Evolutionary conservation across 2,329 filamentous ascomycete species (phyloP).

Genomic region (Sarocladium kiliense): DNA sequence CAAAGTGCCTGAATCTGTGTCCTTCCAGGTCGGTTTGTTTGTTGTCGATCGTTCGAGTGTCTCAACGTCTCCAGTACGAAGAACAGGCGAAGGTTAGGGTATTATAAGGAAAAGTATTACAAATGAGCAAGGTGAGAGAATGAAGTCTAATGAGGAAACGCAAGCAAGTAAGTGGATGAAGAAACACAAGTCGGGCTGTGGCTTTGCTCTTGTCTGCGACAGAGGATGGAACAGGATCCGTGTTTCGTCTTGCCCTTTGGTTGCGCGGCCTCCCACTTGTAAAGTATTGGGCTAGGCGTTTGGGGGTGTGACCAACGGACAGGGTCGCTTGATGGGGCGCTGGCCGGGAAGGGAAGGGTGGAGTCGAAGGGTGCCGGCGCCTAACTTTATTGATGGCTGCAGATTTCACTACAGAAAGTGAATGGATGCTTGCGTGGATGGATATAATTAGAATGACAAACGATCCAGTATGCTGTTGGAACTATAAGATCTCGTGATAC

Average conservation of each 20-base stretch:
- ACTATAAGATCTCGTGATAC: too few relatives aligned
- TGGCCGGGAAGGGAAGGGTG: not conserved
- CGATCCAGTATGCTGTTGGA: too few relatives aligned
- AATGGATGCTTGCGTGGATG: too few relatives aligned
- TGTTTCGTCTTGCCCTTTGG: not conserved
- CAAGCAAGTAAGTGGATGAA: not conserved
- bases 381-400: too few relatives aligned
- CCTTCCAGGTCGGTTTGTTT: not conserved
- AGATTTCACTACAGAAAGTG: too few relatives aligned
- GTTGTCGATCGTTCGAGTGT: not conserved
- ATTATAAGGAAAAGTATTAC: too few relatives aligned
- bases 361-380: not conserved
- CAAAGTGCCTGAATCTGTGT: too few relatives aligned
- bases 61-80: not conserved
- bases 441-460: too few relatives aligned
- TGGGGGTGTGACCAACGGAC: not conserved
- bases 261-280: constrained; percentile 5
- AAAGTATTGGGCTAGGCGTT: not conserved
- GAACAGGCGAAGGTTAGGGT: not conserved
- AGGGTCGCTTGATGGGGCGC: too few relatives aligned
- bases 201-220: not conserved
- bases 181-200: not conserved
- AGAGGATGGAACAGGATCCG: not conserved
- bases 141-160: not conserved
- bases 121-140: not conserved